Evolutionary conservation across 495 filamentous ascomycete genomes (phyloP), one percentile per base, ranked within the genome.

Genomic region (Cercophora samala): DNA sequence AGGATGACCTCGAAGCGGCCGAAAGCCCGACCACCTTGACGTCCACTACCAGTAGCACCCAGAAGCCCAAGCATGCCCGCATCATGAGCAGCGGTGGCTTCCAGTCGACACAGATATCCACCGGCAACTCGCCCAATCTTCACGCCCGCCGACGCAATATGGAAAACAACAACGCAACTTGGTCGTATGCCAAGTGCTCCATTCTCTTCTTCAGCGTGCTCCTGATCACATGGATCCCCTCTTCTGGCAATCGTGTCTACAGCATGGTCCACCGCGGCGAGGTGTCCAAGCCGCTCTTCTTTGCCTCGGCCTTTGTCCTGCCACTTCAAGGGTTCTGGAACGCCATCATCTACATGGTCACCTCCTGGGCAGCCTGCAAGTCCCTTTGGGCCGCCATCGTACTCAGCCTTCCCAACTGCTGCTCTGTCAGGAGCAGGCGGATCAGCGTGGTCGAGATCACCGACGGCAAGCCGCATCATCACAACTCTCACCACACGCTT

Each of bases 251-350:
- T 75, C 83, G 93, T 22, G 84, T 93, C 24, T 93, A 91, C 76
- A 85, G 84, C 18, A 73, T 93, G 19, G 80, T 87, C 5, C 77
- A 89, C 70, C 78, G 81, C 0, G 79, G 85, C 26, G 60, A 82
- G 1, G 76, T 84, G 5, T 82, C 79, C 25, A 85, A 88, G 60
- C 78, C 80, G 23, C 83, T 96, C 25, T 88, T 91, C 69, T 89
- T 88, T 64, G 83, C 87, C 58, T 87, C 88, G 25, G 86, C 89
- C 1, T 83, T 93, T 58, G 91, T 96, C 0, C 82, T 96, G 22
- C 93, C 93, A 0, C 80, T 93, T 0, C 93, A 96, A 72, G 93
- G 93, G 1, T 93, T 95, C 71, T 94, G 91, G 90, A 97, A 96
- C 70, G 86, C 87, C 21, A 73, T 92, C 62, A 92, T 97, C 64